Base-by-base conservation (phyloP, 805 yeast species). In the Wickerhamomyces chaumierensis region DNA sequence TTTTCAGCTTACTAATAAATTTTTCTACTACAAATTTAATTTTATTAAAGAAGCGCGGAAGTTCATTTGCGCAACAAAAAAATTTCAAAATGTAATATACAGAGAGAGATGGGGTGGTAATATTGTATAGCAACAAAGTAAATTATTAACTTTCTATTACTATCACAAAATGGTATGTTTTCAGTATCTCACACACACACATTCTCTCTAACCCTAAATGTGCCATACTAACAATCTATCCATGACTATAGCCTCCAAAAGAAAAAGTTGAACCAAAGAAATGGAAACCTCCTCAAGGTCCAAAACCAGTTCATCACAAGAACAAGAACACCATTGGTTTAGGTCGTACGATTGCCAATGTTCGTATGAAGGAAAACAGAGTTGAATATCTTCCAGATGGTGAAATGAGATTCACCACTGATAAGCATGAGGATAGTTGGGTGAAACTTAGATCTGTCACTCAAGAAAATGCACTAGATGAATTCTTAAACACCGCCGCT, bases 401-500 rank as follows among this genome's bases (percentile, higher is more conserved):
- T 47, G 94, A 83, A 53, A 72, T 84, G 75, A 68, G 95, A 51
- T 87, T 86, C 59, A 83, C 94, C 16, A 86, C 95, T 0, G 79
- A 73, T 35, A 80, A 79, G 48, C 83, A 75, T 48, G 94, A 85
- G 55, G 94, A 86, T 13, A 73, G 71, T 44, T 86, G 95, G 94
- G 94, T 84, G 37, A 85, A 87, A 46, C 64, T 92, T 53, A 75
- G 92, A 56, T 87, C 96, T 2, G 94, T 92, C 14, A 92, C 97
- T 0, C 97, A 92, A 52, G 97, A 92, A 58, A 75, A 81, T 48
- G 81, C 96, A 1, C 62, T 92, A 41, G 97, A 92, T 61, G 99
- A 92, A 62, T 88, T 92, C 59, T 71, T 92, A 53, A 81, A 79
- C 53, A 90, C 96, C 7, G 99, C 98, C 1, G 95, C 86, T 58